Evolutionary conservation across 75 land plant genomes (phyloP).

Genomic region (Adiantum capillusveneris): DNA sequence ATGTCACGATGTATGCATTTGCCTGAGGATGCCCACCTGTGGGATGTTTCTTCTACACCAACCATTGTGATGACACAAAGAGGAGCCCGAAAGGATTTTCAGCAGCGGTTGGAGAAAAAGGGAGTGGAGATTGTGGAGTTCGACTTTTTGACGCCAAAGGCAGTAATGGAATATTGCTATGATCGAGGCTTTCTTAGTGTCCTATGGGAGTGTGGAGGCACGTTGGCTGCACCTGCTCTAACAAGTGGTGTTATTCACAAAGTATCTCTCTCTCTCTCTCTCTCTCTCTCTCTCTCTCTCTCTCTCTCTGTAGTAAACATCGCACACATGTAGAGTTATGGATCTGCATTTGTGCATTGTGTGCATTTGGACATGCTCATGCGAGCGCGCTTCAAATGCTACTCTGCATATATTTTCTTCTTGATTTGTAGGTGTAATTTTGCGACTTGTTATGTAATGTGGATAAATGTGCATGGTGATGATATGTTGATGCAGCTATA

Average conservation of each 20-base stretch:
- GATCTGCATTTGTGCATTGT: no score
- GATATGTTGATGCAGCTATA: no score
- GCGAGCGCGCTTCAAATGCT: no score
- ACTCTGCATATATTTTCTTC: no score
- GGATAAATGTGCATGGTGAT: no score
- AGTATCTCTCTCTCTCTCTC: conserved; percentile 25
- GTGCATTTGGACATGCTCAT: no score
- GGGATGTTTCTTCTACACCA: conserved; percentile 65
- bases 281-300: no score
- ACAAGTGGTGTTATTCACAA: conserved; percentile 85
- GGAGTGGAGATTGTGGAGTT: conserved; percentile 99
- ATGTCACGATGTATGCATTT: conserved; percentile 82
- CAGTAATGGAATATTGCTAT: conserved; percentile 88
- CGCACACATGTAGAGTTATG: no score
- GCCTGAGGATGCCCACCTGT: conserved; percentile 78
- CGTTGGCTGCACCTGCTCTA: conserved; percentile 84
- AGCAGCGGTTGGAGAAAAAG: conserved; percentile 53
- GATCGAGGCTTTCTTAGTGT: conserved; percentile 84
- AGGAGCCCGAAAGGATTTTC: conserved; percentile 80
- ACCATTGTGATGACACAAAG: conserved; percentile 93
- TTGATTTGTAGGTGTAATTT: no score
- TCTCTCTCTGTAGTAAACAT: no score
- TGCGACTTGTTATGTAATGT: no score
- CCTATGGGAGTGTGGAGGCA: conserved; percentile 98
- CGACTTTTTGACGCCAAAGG: conserved; percentile 78